Conservation (phyloP, 495 filamentous ascomycete species). For the Aspergillus ellipticus region DNA sequence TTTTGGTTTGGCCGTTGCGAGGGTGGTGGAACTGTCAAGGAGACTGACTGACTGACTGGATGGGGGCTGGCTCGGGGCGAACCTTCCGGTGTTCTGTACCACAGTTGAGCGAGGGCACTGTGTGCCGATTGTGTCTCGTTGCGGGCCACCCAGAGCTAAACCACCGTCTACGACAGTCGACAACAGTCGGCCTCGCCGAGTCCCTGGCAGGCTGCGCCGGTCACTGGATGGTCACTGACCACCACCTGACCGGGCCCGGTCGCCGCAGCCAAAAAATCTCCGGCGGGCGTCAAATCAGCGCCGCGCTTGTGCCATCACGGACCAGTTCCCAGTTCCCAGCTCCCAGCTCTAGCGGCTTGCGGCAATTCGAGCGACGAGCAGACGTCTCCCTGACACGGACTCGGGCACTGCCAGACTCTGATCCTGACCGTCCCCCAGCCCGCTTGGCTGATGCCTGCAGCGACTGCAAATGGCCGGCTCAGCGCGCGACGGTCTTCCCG, state of each 20-base stretch:
- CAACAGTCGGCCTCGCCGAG: constrained; percentile 21
- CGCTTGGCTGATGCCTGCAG: constrained; percentile 11
- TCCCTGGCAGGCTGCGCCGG: neutral
- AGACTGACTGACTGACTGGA: neutral
- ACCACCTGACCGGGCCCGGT: constrained; percentile 21
- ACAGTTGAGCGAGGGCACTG: neutral
- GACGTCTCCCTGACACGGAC: too few relatives aligned
- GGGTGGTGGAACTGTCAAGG: constrained; percentile 7
- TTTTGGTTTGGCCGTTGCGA: neutral
- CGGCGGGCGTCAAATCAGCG: constrained; percentile 19
- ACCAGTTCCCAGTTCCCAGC: constrained; percentile 17
- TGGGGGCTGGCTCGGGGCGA: constrained; percentile 15
- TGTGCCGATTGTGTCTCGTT: too few relatives aligned
- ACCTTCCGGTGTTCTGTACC: constrained; percentile 14
- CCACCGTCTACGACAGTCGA: too few relatives aligned
- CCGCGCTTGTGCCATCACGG: constrained; percentile 9
- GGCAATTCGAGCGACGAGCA: neutral
- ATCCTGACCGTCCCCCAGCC: neutral
- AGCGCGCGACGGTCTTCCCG: constrained; percentile 13
- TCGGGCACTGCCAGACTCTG: neutral
- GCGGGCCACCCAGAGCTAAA: too few relatives aligned
- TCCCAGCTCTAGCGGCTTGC: neutral
- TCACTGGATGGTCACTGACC: constrained; percentile 20
- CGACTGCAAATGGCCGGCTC: constrained; percentile 9
- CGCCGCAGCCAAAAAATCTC: constrained; percentile 12